Percentiles rank a stretch among this genome's conserved stretches.
Evolutionary conservation across 2,329 filamentous ascomycete genomes (phyloP).

Genomic region (Cryphonectria parasitica): DNA sequence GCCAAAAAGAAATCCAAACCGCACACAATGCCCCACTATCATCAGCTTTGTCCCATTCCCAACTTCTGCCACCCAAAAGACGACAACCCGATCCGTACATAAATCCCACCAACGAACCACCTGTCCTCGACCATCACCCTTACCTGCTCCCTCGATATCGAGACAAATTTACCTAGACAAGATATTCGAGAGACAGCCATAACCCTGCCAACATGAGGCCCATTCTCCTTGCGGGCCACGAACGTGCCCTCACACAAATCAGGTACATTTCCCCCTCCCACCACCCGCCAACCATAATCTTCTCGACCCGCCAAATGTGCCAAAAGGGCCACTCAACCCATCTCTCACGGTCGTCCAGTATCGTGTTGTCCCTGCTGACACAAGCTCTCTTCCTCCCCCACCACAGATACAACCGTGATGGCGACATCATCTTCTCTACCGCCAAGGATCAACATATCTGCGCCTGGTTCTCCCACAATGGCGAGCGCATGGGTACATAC

Average conservation of each 20-base stretch:
- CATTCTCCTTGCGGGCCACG: slow-evolving; percentile 94
- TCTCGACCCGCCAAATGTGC: slow-evolving; percentile 11
- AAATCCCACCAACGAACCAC: slow-evolving; percentile 19
- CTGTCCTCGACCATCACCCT: not conserved
- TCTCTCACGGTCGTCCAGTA: not conserved
- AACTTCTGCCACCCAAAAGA: slow-evolving; percentile 17
- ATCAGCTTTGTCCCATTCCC: slow-evolving; percentile 25
- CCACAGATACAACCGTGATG: slow-evolving; percentile 83
- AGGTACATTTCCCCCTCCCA: slow-evolving; percentile 56
- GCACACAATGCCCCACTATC: slow-evolving; percentile 20
- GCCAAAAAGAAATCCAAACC: slow-evolving; percentile 20
- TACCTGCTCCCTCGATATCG: not conserved
- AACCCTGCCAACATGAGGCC: slow-evolving; percentile 79
- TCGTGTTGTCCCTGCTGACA: slow-evolving; percentile 7
- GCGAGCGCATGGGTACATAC: slow-evolving; percentile 96
- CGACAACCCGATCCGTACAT: slow-evolving; percentile 7
- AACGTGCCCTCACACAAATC: slow-evolving; percentile 94
- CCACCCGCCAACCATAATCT: slow-evolving; percentile 18
- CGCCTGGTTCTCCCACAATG: slow-evolving; percentile 97
- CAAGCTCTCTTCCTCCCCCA: not conserved
- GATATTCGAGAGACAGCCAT: slow-evolving; percentile 24
- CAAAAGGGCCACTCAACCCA: slow-evolving; percentile 17
- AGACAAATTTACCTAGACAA: not conserved
- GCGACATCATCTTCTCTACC: slow-evolving; percentile 94
- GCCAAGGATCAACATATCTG: slow-evolving; percentile 97